Conservation (phyloP, 2,329 filamentous ascomycete genomes). For the Colletotrichum sp. region DNA sequence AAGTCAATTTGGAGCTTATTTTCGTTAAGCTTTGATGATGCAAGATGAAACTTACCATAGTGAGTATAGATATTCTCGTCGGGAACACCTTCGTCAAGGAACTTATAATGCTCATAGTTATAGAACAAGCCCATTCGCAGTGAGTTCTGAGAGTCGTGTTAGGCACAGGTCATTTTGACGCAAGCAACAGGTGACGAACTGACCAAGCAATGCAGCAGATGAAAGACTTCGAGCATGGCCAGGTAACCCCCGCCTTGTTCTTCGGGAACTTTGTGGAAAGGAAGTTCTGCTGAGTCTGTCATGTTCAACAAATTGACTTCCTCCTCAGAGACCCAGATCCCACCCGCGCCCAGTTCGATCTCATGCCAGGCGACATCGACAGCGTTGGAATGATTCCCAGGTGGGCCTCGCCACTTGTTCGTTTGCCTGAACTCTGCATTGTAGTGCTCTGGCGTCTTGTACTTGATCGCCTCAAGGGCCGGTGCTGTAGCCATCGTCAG, state of each 20-base stretch:
- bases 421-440: constrained; percentile 12
- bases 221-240: constrained; percentile 12
- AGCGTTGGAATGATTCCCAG: constrained; percentile 4
- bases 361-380: constrained; percentile 9
- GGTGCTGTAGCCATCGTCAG: not conserved
- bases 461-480: not conserved
- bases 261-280: constrained; percentile 2
- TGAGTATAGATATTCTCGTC: constrained; percentile 9
- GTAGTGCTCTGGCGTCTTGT: not conserved
- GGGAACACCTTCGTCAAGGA: constrained; percentile 7
- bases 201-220: constrained; percentile 8
- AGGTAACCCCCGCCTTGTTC: constrained; percentile 8
- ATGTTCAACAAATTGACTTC: not conserved
- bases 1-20: not conserved
- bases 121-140: constrained; percentile 1
- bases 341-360: constrained; percentile 6
- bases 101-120: constrained; percentile 5
- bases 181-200: not conserved
- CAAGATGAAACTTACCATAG: not conserved
- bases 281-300: constrained; percentile 7
- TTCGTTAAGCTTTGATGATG: not conserved
- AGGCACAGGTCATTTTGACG: not conserved
- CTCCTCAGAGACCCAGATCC: constrained; percentile 2
- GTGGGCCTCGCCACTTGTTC: constrained; percentile 10
- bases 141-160: not conserved